Conservation (phyloP, 2,329 filamentous ascomycete genomes). For the Aspergillus niger region DNA sequence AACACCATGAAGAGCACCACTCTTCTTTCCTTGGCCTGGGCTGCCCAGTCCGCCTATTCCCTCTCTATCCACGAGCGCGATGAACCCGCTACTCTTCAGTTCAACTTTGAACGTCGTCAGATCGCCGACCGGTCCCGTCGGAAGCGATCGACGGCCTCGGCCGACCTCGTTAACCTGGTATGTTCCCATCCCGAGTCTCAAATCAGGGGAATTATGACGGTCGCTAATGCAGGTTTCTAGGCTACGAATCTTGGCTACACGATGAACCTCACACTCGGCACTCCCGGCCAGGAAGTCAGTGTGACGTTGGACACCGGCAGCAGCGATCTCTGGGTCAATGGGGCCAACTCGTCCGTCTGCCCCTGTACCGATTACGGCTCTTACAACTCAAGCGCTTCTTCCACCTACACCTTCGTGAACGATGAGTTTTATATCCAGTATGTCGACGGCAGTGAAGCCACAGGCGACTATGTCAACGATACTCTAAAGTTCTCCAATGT, state of each 20-base stretch:
- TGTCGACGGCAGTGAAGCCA: constrained; percentile 72
- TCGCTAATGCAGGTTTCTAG: background rate
- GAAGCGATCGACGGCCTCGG: constrained; percentile 12
- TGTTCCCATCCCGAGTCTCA: background rate
- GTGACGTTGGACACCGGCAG: constrained; percentile 62
- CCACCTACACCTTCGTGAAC: constrained; percentile 70
- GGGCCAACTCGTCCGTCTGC: constrained; percentile 64
- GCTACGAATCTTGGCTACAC: constrained; percentile 13
- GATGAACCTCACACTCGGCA: constrained; percentile 54
- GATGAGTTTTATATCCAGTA: constrained; percentile 81
- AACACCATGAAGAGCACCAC: constrained; percentile 10
- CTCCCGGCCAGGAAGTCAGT: constrained; percentile 54
- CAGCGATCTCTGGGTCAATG: constrained; percentile 67
- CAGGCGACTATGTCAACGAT: constrained; percentile 67
- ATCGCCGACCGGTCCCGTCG: constrained; percentile 1
- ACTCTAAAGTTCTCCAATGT: constrained; percentile 12
- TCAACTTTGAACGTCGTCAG: constrained; percentile 14
- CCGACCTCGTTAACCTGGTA: constrained; percentile 1
- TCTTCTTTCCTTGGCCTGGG: constrained; percentile 7
- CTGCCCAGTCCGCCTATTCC: constrained; percentile 1
- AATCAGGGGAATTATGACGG: background rate
- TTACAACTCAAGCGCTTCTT: constrained; percentile 67
- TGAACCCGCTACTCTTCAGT: constrained; percentile 11
- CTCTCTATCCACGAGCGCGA: constrained; percentile 16
- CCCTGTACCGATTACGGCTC: constrained; percentile 33